Percentiles rank a stretch among this genome's conserved stretches.
phyloP scores from a whole-genome alignment of 2,329 filamentous ascomycete genomes.

The Aspergillus sp. region DNA sequence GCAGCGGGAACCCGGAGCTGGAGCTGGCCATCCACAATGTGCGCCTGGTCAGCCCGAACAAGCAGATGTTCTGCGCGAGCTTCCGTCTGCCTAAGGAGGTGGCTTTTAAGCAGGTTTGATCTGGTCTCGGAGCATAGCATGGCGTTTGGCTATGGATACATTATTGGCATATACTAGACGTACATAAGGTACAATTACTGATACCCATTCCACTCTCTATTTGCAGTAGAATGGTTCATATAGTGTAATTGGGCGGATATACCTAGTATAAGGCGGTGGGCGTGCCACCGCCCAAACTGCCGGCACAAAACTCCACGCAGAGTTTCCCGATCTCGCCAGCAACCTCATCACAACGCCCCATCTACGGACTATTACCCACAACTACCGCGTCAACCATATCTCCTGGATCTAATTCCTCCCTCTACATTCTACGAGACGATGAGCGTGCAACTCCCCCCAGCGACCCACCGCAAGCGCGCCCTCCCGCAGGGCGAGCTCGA shows the following conservation, averaged over 20 bases:
- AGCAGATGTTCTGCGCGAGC: constrained; percentile 94
- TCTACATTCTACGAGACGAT: constrained; percentile 20
- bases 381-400: not conserved
- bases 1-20: constrained; percentile 57
- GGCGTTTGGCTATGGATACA: constrained; percentile 16
- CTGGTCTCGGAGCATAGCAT: constrained; percentile 11
- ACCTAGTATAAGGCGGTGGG: not conserved
- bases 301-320: not conserved
- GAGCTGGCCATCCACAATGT: constrained; percentile 64
- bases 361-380: too few relatives aligned
- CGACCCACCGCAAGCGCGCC: constrained; percentile 42
- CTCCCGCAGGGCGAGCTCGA: constrained; percentile 69
- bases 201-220: not conserved
- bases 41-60: constrained; percentile 85
- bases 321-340: not conserved
- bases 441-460: constrained; percentile 35
- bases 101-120: constrained; percentile 59
- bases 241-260: too few relatives aligned
- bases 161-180: not conserved
- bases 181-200: not conserved
- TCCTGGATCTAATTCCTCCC: too few relatives aligned
- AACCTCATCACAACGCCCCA: not conserved
- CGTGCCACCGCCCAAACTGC: not conserved
- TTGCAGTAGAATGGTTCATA: not conserved
- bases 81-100: constrained; percentile 82